Evolutionary conservation across 2,329 filamentous ascomycete genomes (phyloP).

Genomic region (Ceratocystis harringtonii): DNA sequence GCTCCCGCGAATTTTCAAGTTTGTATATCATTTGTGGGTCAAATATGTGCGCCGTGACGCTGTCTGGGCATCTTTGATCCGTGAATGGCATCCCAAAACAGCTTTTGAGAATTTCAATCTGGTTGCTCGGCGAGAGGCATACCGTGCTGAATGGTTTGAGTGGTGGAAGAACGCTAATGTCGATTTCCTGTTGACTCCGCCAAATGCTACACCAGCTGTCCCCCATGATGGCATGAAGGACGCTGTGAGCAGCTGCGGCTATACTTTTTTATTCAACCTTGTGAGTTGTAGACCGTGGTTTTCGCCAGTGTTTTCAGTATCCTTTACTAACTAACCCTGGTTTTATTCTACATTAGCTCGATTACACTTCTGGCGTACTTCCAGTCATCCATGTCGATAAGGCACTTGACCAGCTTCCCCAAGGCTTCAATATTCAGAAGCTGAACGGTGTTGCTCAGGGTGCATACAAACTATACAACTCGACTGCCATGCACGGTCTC

Average conservation of each 20-base stretch:
- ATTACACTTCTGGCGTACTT: constrained; percentile 70
- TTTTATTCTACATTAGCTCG: constrained; percentile 39
- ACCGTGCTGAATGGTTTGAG: constrained; percentile 62
- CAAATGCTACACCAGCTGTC: constrained; percentile 77
- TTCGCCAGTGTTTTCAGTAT: neutral
- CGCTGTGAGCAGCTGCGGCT: constrained; percentile 73
- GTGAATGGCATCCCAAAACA: constrained; percentile 57
- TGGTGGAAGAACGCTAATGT: constrained; percentile 65
- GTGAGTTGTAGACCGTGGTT: constrained; percentile 31
- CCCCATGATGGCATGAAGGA: constrained; percentile 78
- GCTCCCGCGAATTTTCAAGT: constrained; percentile 60
- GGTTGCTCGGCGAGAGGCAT: constrained; percentile 60
- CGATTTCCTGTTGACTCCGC: constrained; percentile 71
- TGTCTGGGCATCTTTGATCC: constrained; percentile 64
- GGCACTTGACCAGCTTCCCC: constrained; percentile 48
- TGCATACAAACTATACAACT: constrained; percentile 76
- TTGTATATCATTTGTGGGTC: constrained; percentile 80
- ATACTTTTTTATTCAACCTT: constrained; percentile 86
- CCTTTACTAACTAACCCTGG: neutral
- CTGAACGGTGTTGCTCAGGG: constrained; percentile 69
- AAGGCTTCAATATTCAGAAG: constrained; percentile 42
- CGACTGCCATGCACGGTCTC: constrained; percentile 67
- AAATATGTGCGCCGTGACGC: constrained; percentile 63
- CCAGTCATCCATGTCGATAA: constrained; percentile 76
- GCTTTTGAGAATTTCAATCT: constrained; percentile 72